Conservation (phyloP, 345 rosid species). For the Crucihimalaya himalaica region DNA sequence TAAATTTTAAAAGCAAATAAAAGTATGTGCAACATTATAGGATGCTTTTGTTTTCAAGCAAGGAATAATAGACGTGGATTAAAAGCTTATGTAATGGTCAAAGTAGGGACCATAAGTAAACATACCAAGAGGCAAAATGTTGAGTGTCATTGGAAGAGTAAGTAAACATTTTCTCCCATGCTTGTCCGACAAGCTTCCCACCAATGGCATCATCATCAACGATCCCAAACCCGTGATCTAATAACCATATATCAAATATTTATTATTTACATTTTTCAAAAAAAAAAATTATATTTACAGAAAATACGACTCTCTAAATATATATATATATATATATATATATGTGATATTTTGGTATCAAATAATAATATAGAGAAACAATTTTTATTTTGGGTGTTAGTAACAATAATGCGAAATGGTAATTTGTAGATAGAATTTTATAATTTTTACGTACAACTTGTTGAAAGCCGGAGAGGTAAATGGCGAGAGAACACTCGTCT, state of each 20-base stretch:
- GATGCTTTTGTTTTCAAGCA: slow-evolving; percentile 13
- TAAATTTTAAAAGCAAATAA: neutral
- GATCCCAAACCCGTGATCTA: slow-evolving; percentile 85
- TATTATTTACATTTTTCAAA: too few species aligned
- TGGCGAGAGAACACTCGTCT: slow-evolving; percentile 86
- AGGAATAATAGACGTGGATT: neutral
- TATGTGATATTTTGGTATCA: neutral
- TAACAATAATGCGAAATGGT: too few species aligned
- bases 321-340: too few species aligned
- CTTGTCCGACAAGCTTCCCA: slow-evolving; percentile 85
- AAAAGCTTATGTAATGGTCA: neutral
- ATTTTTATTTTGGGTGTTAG: too few species aligned
- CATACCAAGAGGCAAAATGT: slow-evolving; percentile 70
- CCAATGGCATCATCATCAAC: slow-evolving; percentile 74
- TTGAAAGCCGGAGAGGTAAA: slow-evolving; percentile 78
- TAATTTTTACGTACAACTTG: slow-evolving; percentile 55
- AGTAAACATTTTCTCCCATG: slow-evolving; percentile 86
- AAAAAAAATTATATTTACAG: neutral
- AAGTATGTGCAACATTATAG: neutral
- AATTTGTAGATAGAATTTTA: too few species aligned
- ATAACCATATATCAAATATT: neutral
- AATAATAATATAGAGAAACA: too few species aligned
- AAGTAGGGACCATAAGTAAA: slow-evolving; percentile 20
- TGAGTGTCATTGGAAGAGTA: slow-evolving; percentile 60
- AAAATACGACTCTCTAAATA: too few species aligned